Base-by-base conservation (phyloP, 192 early-diverging fungal genomes). In the Coemansia sp. region DNA sequence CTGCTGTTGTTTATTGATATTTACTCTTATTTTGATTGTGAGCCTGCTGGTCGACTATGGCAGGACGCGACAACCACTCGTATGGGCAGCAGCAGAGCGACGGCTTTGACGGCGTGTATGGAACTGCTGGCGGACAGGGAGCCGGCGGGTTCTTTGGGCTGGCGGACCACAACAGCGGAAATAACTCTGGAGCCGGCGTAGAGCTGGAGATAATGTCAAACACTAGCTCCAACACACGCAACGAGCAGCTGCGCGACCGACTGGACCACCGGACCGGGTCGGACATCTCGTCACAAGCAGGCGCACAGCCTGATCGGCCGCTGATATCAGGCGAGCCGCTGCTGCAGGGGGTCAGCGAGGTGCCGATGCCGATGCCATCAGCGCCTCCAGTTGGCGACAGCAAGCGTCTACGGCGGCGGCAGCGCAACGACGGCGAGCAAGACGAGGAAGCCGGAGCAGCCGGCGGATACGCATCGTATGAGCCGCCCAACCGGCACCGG, bases 401-500 rank as follows among this genome's bases (percentile, higher is more conserved):
- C 31, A 71, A 65, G 64, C 64, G 66, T 31, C 65, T 59, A 14
- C 54, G 67, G 49, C 52, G 63, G 55, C 28, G 44, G 17, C 59
- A 60, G 31, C 50, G 46, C 28, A 37, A n/a, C 14, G 48, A 48
- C 23, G 62, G 26, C n/a, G 68, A 46, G 5, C 64, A 55, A 12
- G 69, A 65, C 14, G 68, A 70, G 34, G 74, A 56, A 10, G 74
- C 34, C 14, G 68, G 64, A 23, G 68, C 42, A 10, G 74, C 34
- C 2, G 57, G 42, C 23, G 75, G 54, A 9, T 79, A 66, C 42
- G 26, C 62, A 47, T 60, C 71, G 38, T 80, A 74, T 61, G 60
- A 65, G 62, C 69, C 72, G 21, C 73, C 78, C 25, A 49, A 62
- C 52, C 72, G 90, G 37, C 69, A 79, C 72, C 88, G 88, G 61